These are phyloP conservation scores for Cupressus sempervirens DNA, from an alignment of 75 land plant species.

Conservation along the genomic window DNA sequence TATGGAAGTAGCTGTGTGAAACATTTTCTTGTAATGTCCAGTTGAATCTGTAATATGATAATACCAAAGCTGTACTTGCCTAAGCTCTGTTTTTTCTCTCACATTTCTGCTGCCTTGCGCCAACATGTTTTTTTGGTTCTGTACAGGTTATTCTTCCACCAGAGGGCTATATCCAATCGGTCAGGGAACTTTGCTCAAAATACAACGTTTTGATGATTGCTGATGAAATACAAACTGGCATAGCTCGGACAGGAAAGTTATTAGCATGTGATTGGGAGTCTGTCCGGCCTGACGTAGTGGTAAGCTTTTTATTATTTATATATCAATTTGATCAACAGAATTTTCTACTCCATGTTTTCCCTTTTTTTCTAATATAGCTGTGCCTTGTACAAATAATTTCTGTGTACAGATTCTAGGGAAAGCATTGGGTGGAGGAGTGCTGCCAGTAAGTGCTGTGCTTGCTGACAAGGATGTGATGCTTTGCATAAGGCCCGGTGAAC, in stretches of 20 bases:
- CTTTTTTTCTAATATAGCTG: background rate
- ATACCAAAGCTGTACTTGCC: background rate
- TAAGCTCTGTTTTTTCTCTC: background rate
- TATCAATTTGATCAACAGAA: background rate
- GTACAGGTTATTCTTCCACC: conserved; percentile 90
- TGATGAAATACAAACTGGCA: conserved; percentile 98
- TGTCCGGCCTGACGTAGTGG: conserved; percentile 96
- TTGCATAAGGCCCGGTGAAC: conserved; percentile 93
- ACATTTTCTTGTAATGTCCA: background rate
- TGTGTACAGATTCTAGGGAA: conserved; percentile 82
- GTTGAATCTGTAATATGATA: background rate
- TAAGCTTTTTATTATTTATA: conserved; percentile 24
- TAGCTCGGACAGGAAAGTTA: conserved; percentile 88
- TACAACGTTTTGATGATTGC: conserved; percentile 96
- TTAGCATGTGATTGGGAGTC: conserved; percentile 96
- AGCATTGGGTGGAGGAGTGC: conserved; percentile 93
- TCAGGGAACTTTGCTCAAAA: conserved; percentile 82
- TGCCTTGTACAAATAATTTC: background rate
- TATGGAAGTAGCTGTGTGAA: background rate
- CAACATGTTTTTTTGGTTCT: background rate
- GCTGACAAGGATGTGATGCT: conserved; percentile 95
- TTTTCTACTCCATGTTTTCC: conserved; percentile 1
- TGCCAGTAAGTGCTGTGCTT: conserved; percentile 98
- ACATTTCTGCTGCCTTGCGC: background rate
- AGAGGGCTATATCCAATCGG: conserved; percentile 83